Percentiles rank a stretch among this genome's conserved stretches.
Evolutionary conservation across 495 filamentous ascomycete genomes (phyloP).

Genomic region (Parathielavia hyrcaniae): DNA sequence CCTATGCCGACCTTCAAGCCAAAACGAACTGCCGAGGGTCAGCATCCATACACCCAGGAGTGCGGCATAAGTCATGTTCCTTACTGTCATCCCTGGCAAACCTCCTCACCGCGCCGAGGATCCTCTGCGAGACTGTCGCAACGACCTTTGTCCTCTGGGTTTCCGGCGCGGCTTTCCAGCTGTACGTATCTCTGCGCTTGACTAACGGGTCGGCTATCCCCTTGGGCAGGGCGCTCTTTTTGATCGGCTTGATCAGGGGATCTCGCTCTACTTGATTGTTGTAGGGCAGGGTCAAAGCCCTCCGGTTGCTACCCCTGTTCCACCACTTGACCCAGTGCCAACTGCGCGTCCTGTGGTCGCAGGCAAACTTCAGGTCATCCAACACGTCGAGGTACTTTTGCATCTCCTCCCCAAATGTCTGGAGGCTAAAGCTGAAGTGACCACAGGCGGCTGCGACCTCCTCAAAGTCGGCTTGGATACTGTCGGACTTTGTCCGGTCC

Average conservation of each 20-base stretch:
- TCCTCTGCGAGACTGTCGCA: constrained; percentile 33
- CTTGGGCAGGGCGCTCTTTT: constrained; percentile 43
- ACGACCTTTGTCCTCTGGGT: constrained; percentile 33
- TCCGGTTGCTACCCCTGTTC: constrained; percentile 37
- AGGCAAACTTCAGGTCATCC: constrained; percentile 69
- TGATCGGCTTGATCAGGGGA: constrained; percentile 37
- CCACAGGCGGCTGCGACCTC: constrained; percentile 94
- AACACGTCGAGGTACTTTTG: constrained; percentile 72
- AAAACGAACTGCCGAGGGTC: constrained; percentile 50
- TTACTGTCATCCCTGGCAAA: constrained; percentile 49
- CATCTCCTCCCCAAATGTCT: constrained; percentile 86
- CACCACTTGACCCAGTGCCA: constrained; percentile 91
- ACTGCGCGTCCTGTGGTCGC: constrained; percentile 54
- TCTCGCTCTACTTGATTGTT: constrained; percentile 48
- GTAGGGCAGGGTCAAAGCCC: constrained; percentile 38
- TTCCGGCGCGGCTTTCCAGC: constrained; percentile 39
- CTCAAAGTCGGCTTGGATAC: constrained; percentile 86
- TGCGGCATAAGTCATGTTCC: neutral
- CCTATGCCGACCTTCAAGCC: constrained; percentile 89
- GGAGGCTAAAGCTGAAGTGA: constrained; percentile 84
- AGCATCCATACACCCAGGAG: constrained; percentile 16
- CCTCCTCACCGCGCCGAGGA: constrained; percentile 37
- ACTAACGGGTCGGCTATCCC: constrained; percentile 44
- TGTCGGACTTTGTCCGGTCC: constrained; percentile 55
- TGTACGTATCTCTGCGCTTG: constrained; percentile 37